phyloP scores from a whole-genome alignment of 169 alveolate genomes.

The Plasmodium billcollinsi region DNA sequence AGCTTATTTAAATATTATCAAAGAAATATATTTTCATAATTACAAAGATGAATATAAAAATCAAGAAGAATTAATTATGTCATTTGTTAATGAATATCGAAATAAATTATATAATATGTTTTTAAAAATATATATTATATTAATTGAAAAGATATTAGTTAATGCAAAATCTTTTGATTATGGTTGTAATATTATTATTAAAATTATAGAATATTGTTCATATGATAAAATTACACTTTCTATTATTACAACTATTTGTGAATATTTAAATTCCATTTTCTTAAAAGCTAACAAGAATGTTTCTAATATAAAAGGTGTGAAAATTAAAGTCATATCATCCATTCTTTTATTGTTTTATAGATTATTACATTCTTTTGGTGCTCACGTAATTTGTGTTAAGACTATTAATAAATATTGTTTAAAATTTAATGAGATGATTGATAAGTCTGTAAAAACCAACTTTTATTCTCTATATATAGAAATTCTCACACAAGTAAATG shows the following conservation, averaged over 20 bases:
- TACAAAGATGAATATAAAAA: slow-evolving; percentile 9
- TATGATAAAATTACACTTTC: slow-evolving; percentile 43
- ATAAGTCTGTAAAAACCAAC: slow-evolving; percentile 57
- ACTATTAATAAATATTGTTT: slow-evolving; percentile 63
- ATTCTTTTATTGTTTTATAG: slow-evolving; percentile 21
- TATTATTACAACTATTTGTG: slow-evolving; percentile 37
- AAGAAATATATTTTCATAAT: slow-evolving; percentile 32
- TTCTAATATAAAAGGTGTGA: slow-evolving; percentile 59
- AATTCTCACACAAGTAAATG: slow-evolving; percentile 26
- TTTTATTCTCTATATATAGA: slow-evolving; percentile 65
- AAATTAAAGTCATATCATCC: slow-evolving; percentile 53
- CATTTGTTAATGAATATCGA: slow-evolving; percentile 54
- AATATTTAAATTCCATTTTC: slow-evolving; percentile 30
- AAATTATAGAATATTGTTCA: slow-evolving; percentile 59
- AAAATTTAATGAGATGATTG: slow-evolving; percentile 67
- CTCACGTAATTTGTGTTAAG: slow-evolving; percentile 54
- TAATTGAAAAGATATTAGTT: slow-evolving; percentile 55
- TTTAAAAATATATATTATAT: slow-evolving; percentile 28
- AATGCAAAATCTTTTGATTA: slow-evolving; percentile 53
- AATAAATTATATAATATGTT: slow-evolving; percentile 38
- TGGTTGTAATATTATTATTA: slow-evolving; percentile 65
- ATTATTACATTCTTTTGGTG: slow-evolving; percentile 29
- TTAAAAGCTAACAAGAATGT: slow-evolving; percentile 45
- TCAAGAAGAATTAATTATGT: slow-evolving; percentile 55
- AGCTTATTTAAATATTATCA: slow-evolving; percentile 23